Evolutionary conservation across 2,329 filamentous ascomycete species (phyloP).

Genomic region (Alternaria triticina): DNA sequence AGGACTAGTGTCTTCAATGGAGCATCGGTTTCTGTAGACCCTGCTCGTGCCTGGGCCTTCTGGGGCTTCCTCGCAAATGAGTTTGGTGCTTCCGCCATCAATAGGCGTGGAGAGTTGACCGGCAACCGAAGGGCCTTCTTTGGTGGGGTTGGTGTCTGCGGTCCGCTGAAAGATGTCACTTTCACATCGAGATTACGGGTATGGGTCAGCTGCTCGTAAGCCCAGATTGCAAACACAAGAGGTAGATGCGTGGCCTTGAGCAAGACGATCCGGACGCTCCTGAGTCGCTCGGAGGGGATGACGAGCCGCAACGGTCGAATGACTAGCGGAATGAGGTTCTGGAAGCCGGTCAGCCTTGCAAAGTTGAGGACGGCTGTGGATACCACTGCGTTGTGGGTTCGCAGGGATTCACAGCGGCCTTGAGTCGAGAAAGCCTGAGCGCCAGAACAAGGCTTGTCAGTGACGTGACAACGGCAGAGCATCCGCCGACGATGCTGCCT

Average conservation of each 20-base stretch:
- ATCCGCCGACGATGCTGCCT: slow-evolving; percentile 1
- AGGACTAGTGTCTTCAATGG: slow-evolving; percentile 47
- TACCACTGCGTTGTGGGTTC: slow-evolving; percentile 8
- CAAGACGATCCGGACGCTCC: slow-evolving; percentile 64
- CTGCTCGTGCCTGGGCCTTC: slow-evolving; percentile 29
- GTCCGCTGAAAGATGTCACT: slow-evolving; percentile 39
- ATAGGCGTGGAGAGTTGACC: slow-evolving; percentile 41
- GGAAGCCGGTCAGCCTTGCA: slow-evolving; percentile 39
- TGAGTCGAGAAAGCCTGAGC: slow-evolving; percentile 33
- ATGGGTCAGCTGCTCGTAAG: slow-evolving; percentile 63
- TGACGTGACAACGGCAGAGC: slow-evolving; percentile 13
- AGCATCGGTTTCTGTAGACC: slow-evolving; percentile 34
- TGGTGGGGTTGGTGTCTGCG: slow-evolving; percentile 34
- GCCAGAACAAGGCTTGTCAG: slow-evolving; percentile 28
- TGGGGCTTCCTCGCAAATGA: slow-evolving; percentile 21
- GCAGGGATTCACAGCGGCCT: slow-evolving; percentile 7
- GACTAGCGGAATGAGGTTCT: slow-evolving; percentile 76
- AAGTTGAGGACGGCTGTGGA: slow-evolving; percentile 1
- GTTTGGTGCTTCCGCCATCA: slow-evolving; percentile 32
- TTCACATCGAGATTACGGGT: slow-evolving; percentile 27
- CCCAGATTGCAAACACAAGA: slow-evolving; percentile 71
- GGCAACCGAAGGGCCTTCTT: slow-evolving; percentile 39
- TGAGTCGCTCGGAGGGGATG: slow-evolving; percentile 68
- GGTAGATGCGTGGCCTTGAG: slow-evolving; percentile 68
- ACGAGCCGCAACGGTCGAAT: slow-evolving; percentile 76